phyloP scores from a whole-genome alignment of 1,139 yeast species.

The Taiozyma sp. region DNA sequence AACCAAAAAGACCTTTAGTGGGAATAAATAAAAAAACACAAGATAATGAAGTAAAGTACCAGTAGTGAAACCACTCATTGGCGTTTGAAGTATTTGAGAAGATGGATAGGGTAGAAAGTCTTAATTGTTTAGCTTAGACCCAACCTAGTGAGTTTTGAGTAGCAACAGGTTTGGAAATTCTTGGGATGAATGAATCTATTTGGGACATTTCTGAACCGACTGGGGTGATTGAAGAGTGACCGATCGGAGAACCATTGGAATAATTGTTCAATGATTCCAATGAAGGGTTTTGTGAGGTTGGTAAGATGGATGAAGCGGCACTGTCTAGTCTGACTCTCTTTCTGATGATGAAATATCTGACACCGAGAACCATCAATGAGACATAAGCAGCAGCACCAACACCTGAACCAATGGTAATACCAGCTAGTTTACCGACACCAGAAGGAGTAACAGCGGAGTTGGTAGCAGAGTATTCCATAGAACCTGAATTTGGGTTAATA shows the following conservation, averaged over 20 bases:
- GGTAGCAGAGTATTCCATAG: constrained; percentile 26
- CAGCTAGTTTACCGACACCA: constrained; percentile 15
- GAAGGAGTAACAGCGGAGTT: not conserved
- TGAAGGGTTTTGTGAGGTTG: constrained; percentile 23
- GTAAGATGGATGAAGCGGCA: constrained; percentile 16
- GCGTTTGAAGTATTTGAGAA: not conserved
- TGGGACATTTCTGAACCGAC: constrained; percentile 17
- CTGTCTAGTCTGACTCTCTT: constrained; percentile 21
- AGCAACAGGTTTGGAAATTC: constrained; percentile 43
- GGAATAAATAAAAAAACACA: not conserved
- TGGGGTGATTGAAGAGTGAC: constrained; percentile 7
- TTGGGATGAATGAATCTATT: constrained; percentile 27
- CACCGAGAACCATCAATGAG: constrained; percentile 40
- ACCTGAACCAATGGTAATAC: constrained; percentile 51
- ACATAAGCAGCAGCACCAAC: constrained; percentile 59
- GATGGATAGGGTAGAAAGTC: not conserved
- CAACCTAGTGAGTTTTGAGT: constrained; percentile 46
- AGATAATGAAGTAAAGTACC: not conserved
- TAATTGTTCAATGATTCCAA: constrained; percentile 24
- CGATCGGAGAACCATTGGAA: constrained; percentile 24
- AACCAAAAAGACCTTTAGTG: not conserved
- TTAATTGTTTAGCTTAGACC: constrained; percentile 15
- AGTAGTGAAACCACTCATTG: not conserved
- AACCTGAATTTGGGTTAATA: constrained; percentile 23
- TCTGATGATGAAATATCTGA: constrained; percentile 34